phyloP scores from a whole-genome alignment of 345 rosid species.

The Combretum micranthum region DNA sequence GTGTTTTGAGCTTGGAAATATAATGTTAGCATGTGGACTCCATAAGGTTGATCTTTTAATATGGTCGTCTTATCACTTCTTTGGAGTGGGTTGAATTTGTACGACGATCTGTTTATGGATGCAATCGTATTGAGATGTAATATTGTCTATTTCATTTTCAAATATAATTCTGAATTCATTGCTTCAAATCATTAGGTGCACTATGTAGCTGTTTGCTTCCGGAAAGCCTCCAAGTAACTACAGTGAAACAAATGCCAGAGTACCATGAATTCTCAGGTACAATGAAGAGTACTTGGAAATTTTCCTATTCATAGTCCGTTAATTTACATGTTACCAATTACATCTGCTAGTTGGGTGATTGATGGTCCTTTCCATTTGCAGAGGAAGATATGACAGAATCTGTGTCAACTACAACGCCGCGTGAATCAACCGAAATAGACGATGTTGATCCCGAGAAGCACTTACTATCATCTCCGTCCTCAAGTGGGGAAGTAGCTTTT shows the following conservation, averaged over 20 bases:
- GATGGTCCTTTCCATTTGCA: slow-evolving; percentile 6
- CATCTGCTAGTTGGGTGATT: background rate
- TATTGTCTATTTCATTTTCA: background rate
- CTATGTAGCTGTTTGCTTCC: slow-evolving; percentile 73
- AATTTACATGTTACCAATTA: background rate
- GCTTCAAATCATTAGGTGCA: slow-evolving; percentile 29
- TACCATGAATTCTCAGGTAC: slow-evolving; percentile 49
- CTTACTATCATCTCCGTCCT: slow-evolving; percentile 30
- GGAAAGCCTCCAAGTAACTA: slow-evolving; percentile 64
- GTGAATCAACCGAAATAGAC: slow-evolving; percentile 30
- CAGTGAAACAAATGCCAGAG: slow-evolving; percentile 57
- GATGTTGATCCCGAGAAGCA: slow-evolving; percentile 50
- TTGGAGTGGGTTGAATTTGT: background rate
- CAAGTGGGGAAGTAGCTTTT: slow-evolving; percentile 36
- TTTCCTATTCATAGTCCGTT: background rate
- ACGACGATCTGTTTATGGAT: background rate
- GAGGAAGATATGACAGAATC: slow-evolving; percentile 50
- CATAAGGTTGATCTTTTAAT: too few species aligned
- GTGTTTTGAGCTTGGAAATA: too few species aligned
- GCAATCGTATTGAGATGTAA: background rate
- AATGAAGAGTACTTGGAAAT: background rate
- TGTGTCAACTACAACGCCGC: slow-evolving; percentile 26
- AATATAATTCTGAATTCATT: background rate
- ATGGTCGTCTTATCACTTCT: too few species aligned
- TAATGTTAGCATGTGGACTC: too few species aligned